Conservation (phyloP, 2,329 filamentous ascomycete species). For the Venturia oleaginea region DNA sequence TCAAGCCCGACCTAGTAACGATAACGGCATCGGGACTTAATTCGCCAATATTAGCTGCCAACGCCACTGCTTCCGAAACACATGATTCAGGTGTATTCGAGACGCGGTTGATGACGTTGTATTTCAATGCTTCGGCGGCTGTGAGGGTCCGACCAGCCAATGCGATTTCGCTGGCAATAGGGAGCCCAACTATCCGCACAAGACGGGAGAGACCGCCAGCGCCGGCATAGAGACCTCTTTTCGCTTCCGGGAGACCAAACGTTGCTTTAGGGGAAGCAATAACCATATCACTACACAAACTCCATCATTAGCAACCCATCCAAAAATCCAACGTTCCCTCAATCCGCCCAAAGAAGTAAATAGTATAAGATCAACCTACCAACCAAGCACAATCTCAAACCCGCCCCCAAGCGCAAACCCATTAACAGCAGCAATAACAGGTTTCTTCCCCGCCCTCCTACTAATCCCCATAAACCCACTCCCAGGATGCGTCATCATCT, state of each 20-base stretch:
- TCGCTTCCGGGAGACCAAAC: slow-evolving; percentile 46
- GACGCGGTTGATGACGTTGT: slow-evolving; percentile 34
- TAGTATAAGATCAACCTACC: slow-evolving; percentile 31
- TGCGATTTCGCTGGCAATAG: slow-evolving; percentile 41
- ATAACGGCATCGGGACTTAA: slow-evolving; percentile 32
- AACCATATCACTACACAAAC: slow-evolving; percentile 38
- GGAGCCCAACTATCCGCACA: slow-evolving; percentile 40
- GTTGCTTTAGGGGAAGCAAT: slow-evolving; percentile 43
- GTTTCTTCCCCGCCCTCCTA: slow-evolving; percentile 49
- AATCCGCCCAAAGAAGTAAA: neutral
- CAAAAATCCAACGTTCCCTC: slow-evolving; percentile 13
- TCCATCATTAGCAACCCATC: neutral
- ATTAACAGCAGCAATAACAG: slow-evolving; percentile 51
- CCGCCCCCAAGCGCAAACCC: slow-evolving; percentile 49
- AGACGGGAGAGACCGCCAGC: slow-evolving; percentile 45
- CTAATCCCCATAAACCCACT: slow-evolving; percentile 48
- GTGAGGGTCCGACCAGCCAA: slow-evolving; percentile 38
- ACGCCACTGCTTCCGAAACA: slow-evolving; percentile 28
- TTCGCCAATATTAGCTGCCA: slow-evolving; percentile 28
- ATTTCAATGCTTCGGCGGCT: slow-evolving; percentile 36
- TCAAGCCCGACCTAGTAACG: slow-evolving; percentile 32
- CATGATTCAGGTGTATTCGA: slow-evolving; percentile 25
- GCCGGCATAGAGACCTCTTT: slow-evolving; percentile 45
- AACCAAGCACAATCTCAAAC: slow-evolving; percentile 48
- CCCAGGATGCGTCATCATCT: slow-evolving; percentile 25